Percentiles rank a stretch among this genome's conserved stretches.
Conservation (phyloP, 2,329 filamentous ascomycete species). For the Decorospora gaudefroyi region DNA sequence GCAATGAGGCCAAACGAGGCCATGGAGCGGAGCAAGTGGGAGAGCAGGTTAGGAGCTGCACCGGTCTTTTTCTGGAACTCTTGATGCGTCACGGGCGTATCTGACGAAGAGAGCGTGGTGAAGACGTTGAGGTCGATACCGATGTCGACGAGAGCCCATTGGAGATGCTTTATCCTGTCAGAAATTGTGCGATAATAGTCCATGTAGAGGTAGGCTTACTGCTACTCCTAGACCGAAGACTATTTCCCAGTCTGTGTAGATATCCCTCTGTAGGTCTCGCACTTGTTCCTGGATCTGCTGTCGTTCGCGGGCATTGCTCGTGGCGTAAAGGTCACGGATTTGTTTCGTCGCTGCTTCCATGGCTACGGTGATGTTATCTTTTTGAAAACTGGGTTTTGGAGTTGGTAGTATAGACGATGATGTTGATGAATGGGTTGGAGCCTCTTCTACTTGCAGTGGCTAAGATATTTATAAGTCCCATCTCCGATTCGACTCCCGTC, state of each 20-base stretch:
- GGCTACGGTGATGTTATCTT: neutral
- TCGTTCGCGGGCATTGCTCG: constrained; percentile 23
- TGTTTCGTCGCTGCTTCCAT: constrained; percentile 32
- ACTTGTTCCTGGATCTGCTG: constrained; percentile 32
- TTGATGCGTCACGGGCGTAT: constrained; percentile 14
- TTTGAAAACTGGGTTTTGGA: neutral
- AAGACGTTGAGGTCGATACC: constrained; percentile 29
- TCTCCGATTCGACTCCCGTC: neutral
- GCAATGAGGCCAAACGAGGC: constrained; percentile 39
- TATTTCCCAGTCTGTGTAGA: constrained; percentile 34
- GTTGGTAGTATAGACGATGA: neutral
- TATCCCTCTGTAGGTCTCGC: constrained; percentile 32
- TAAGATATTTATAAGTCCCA: neutral
- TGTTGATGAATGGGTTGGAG: neutral
- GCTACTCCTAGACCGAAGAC: constrained; percentile 15
- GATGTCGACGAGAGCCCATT: constrained; percentile 31
- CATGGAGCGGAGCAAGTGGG: constrained; percentile 43
- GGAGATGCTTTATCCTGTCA: too few relatives aligned
- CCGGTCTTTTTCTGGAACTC: constrained; percentile 27
- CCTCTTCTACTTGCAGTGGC: neutral
- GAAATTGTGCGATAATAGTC: neutral
- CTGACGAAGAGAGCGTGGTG: constrained; percentile 17
- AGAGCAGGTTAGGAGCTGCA: constrained; percentile 35
- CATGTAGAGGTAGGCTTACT: neutral
- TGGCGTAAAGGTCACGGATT: constrained; percentile 27